Base-by-base conservation (phyloP, 352 stramenopile genomes). In the Chrysophaeum taylorii region DNA sequence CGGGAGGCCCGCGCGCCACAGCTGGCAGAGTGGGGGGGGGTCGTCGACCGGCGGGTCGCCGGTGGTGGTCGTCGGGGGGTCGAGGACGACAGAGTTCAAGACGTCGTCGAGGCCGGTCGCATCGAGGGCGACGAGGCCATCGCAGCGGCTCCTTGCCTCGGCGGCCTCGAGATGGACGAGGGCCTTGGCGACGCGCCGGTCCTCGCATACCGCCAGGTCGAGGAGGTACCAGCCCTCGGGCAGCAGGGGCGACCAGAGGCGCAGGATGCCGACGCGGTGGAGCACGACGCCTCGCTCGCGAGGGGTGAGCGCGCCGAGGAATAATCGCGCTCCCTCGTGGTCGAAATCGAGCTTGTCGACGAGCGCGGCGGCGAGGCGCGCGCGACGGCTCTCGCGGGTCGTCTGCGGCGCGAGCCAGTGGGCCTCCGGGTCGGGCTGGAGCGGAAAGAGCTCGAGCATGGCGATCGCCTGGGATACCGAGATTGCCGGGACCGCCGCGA, bases 171-270 rank as follows among this genome's bases (percentile, higher is more conserved):
- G 31, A 42, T 73, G 48, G 9, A 63, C n/a, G 23, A 73, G 61
- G 45, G 60, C 63, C 69, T 77, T 73, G 15, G 57, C 72, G 4
- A 81, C 52, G 36, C 75, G 71, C 18, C 78, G 67, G 48, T 83
- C 78, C 41, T 83, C 78, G 41, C 60, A 31, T 27, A 31, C 43
- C 35, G 70, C 39, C 16, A 82, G 53, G 50, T 75, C 41, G 14
- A 83, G 69, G 39, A 73, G 54, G 48, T 76, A 75, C 52, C 74
- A 76, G 12, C 75, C 76, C 48, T 83, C 78, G 9, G 77, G 72
- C 37, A 69, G 70, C 1, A 74, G 42, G 2, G 78, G 72, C 39
- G 69, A 78, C 76, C 77, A 83, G 15, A 78, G n/a, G 21, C 76
- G 73, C 18, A 81, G 57, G 61, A 64, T 81, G 38, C 78, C 78